Evolutionary conservation across 2,329 filamentous ascomycete species (phyloP), one percentile per base, ranked within the genome.

Genomic region (Fusarium sp.): DNA sequence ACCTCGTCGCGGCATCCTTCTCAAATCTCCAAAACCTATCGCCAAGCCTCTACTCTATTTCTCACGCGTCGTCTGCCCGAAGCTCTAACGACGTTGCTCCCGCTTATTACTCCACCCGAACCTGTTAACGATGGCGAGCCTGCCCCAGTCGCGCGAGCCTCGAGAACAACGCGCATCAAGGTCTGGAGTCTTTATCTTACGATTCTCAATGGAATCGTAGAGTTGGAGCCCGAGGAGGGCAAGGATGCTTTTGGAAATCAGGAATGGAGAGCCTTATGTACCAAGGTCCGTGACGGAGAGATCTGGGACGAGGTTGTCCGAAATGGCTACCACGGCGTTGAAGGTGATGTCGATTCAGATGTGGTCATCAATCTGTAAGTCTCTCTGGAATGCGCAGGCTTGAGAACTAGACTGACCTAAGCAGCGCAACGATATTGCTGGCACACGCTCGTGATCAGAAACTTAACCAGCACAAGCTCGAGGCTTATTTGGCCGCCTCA

Each of bases 171-270:
- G 54, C 84, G 93, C 65, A 90, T 97, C 76, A 99, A 98, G 78
- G 90, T 98, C 64, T 99, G 95, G 95, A 97, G 93, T 76, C 84
- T 99, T 71, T 99, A 98, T 75, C 85, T 98, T 65, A 97, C 93
- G 15, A 90, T 97, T 46, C 82, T 98, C 62, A 97, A 97, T 79
- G 91, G 92, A 35, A 90, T 97, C 64, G 82, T 96, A 32, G 94
- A 98, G 72, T 82, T 98, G 73, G 92, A 93, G 53, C 83, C 91
- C 2, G 92, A 97, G 67, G 93, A 97, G 76, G 95, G 94, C 45
- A 97, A 95, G 79, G 86, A 89, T 47, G 85, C 89, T 11, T 96
- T 98, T 78, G 95, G 95, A 4, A 88, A 87, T 48, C 87, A 91
- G 72, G 89, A 92, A 74, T 99, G 93, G 91, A 89, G 92, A 74